A percentile compares a stretch with the other conserved stretches of the same genome.
phyloP scores from a whole-genome alignment of 495 filamentous ascomycete genomes.

The Barbatosphaeria neglecta region DNA sequence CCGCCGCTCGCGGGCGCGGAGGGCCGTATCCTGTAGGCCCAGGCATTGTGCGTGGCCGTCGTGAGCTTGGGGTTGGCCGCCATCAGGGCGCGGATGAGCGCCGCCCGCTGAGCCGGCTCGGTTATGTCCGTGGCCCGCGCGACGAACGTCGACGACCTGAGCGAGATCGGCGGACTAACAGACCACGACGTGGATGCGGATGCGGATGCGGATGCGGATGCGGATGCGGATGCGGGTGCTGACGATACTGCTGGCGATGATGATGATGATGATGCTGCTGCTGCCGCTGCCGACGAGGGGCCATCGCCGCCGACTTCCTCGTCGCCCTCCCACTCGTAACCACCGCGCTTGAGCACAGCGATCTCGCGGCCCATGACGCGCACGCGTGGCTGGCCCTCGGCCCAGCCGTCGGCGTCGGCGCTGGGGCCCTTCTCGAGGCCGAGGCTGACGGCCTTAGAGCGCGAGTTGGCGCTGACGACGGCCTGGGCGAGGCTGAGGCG shows the following conservation, averaged over 20 bases:
- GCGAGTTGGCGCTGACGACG: constrained; percentile 65
- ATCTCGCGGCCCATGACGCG: constrained; percentile 62
- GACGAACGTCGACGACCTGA: constrained; percentile 39
- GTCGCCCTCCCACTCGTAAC: constrained; percentile 53
- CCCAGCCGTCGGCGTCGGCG: constrained; percentile 62
- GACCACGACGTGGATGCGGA: constrained; percentile 19
- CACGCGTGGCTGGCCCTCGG: constrained; percentile 59
- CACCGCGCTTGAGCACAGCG: constrained; percentile 61
- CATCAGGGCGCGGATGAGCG: constrained; percentile 28
- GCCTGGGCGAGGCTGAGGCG: constrained; percentile 69
- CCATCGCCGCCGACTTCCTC: constrained; percentile 16
- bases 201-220: constrained; percentile 4
- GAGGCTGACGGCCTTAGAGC: constrained; percentile 60
- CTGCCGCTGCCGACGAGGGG: constrained; percentile 8
- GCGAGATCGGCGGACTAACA: constrained; percentile 26
- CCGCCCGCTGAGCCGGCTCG: constrained; percentile 19
- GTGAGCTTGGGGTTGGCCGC: constrained; percentile 25
- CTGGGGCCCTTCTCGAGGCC: constrained; percentile 55
- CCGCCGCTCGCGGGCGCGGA: constrained; percentile 1
- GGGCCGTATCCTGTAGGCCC: constrained; percentile 31
- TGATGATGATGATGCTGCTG: too few species aligned
- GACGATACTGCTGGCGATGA: constrained; percentile 4
- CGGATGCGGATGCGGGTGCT: constrained; percentile 3
- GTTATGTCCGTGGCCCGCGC: constrained; percentile 33
- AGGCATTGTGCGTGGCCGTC: constrained; percentile 40